Evolutionary conservation across 305 asterid species (phyloP).

Genomic region (Withania somnifera): DNA sequence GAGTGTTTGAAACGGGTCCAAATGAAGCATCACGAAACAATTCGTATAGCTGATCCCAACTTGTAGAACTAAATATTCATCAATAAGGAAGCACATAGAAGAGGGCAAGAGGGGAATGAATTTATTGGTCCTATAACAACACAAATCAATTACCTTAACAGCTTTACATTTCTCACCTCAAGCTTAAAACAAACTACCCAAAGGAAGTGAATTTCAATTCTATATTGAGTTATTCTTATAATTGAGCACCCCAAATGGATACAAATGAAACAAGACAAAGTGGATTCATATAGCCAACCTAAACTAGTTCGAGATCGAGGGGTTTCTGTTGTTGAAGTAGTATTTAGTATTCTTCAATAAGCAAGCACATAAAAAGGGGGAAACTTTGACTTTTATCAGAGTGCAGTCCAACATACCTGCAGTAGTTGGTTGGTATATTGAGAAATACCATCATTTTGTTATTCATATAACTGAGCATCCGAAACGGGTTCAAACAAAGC

Average conservation of each 20-base stretch:
- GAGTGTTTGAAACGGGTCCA: neutral
- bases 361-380: neutral
- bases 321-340: neutral
- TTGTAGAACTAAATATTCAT: neutral
- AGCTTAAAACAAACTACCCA: neutral
- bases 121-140: neutral
- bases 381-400: no score
- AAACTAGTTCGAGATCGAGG: neutral
- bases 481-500: no score
- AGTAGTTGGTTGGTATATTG: no score
- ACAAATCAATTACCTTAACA: neutral
- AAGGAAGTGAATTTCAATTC: no score
- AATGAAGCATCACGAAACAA: neutral
- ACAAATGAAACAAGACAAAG: neutral
- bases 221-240: neutral
- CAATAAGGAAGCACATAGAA: neutral
- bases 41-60: neutral
- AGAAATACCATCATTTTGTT: no score
- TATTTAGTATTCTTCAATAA: neutral
- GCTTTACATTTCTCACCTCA: neutral
- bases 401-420: no score
- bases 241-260: neutral
- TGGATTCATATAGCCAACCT: neutral
- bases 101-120: neutral
- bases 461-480: no score